A percentile compares a stretch with the other conserved stretches of the same genome.
These are phyloP conservation scores for Letharia lupina DNA, from an alignment of 495 filamentous ascomycete species.

Conservation along the genomic window DNA sequence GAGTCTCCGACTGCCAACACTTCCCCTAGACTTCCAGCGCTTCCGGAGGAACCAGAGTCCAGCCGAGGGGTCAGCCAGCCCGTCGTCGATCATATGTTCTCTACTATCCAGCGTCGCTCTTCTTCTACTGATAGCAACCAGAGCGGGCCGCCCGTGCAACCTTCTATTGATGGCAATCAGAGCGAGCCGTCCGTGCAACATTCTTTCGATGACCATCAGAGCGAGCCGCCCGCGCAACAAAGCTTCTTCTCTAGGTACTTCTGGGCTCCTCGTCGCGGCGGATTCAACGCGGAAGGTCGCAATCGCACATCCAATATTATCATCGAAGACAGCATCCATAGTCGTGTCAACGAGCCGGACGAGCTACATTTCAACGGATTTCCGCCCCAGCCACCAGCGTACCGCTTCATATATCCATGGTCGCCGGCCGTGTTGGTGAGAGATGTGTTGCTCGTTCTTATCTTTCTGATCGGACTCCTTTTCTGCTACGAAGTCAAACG, in stretches of 20 bases:
- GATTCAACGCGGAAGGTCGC: background rate
- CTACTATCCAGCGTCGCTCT: background rate
- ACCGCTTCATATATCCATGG: background rate
- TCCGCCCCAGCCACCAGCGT: background rate
- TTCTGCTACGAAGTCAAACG: background rate
- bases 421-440: background rate
- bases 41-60: conserved; percentile 3
- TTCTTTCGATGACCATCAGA: background rate
- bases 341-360: background rate
- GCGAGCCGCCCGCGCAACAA: background rate
- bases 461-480: background rate
- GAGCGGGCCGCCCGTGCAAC: background rate
- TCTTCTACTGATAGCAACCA: background rate
- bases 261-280: background rate
- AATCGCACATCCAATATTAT: background rate
- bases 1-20: background rate
- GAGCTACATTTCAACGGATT: background rate
- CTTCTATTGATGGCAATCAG: no score
- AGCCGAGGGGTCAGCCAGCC: background rate
- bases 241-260: background rate
- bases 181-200: background rate
- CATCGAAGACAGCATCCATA: background rate
- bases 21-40: background rate
- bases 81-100: background rate
- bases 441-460: background rate